Base-by-base conservation (phyloP, 768 basidiomycete species). In the Pulveroboletus sp. region DNA sequence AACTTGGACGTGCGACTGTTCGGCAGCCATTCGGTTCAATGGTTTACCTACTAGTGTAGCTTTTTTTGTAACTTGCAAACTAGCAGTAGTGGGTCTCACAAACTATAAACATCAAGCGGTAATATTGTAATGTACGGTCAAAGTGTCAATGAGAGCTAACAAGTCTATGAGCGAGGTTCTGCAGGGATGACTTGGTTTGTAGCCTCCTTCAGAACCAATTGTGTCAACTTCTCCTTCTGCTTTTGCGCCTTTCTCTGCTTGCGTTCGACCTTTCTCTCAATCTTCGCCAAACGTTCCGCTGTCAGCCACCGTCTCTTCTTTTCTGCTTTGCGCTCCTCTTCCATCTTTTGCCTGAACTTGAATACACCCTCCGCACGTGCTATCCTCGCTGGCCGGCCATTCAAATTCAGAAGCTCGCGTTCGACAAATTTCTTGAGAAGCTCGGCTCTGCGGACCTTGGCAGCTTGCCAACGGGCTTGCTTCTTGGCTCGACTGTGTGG, bases 401-500 rank as follows among this genome's bases (percentile, higher is more conserved):
- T 75, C 55, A 84, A 63, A 49, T 82, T 68, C 50, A 72, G 65
- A 57, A 83, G 62, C 45, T 83, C 84, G 41, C 78, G 74, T 6
- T 71, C 64, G 38, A 82, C 69, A 54, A 80, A 78, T 52, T 80
- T 69, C 50, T 75, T 71, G 40, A 85, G 71, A 45, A 86, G 69
- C 17, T 67, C 65, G 37, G 75, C 71, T 60, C 74, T 76, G 52
- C 75, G 70, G 16, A 63, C 56, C 53, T 76, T 74, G 55, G 75
- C 76, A 5, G 72, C 73, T 64, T 87, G 80, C 85, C 86, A 92
- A 53, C 90, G 80, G 41, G 73, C 72, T 59, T 87, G 83, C 65
- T 87, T 90, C 74, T 88, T 90, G 9, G 89, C 86, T 17, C 87
- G 83, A 12, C 86, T 81, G 60, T 90, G 85, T 21, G 89, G 89